Conservation (phyloP, 768 basidiomycete genomes). For the Tylopilus subfusipes region DNA sequence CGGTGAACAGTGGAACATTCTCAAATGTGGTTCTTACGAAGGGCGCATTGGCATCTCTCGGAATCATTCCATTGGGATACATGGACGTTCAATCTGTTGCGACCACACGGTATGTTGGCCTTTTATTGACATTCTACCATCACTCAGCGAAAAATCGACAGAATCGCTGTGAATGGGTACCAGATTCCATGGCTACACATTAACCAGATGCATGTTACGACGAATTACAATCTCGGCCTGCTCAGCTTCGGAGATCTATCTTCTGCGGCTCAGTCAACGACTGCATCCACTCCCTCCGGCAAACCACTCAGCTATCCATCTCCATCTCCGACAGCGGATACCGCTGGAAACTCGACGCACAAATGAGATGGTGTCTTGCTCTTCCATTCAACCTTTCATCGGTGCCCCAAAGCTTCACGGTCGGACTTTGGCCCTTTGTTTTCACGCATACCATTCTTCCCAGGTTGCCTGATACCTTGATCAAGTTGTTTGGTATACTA, state of each 20-base stretch:
- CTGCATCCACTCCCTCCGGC: background rate
- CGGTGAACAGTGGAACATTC: constrained; percentile 59
- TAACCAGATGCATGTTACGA: constrained; percentile 49
- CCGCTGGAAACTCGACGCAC: constrained; percentile 7
- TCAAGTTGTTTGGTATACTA: background rate
- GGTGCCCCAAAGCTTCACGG: background rate
- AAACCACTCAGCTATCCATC: background rate
- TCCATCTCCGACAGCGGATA: background rate
- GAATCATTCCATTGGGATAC: constrained; percentile 50
- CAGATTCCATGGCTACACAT: constrained; percentile 64
- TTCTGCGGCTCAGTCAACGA: constrained; percentile 13
- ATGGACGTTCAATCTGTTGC: constrained; percentile 52
- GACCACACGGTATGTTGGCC: constrained; percentile 36
- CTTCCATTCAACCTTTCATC: background rate
- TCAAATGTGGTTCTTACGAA: constrained; percentile 55
- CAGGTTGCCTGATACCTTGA: background rate
- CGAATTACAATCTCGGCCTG: constrained; percentile 36
- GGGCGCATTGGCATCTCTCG: constrained; percentile 54
- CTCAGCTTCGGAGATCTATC: constrained; percentile 20
- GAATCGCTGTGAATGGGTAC: constrained; percentile 54
- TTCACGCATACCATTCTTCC: background rate
- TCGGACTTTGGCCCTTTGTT: background rate
- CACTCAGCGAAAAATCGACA: constrained; percentile 7
- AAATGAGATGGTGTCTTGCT: constrained; percentile 1
- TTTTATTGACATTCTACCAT: background rate